phyloP scores from a whole-genome alignment of 768 basidiomycete species.

The Kwoniella newhampshirensis region DNA sequence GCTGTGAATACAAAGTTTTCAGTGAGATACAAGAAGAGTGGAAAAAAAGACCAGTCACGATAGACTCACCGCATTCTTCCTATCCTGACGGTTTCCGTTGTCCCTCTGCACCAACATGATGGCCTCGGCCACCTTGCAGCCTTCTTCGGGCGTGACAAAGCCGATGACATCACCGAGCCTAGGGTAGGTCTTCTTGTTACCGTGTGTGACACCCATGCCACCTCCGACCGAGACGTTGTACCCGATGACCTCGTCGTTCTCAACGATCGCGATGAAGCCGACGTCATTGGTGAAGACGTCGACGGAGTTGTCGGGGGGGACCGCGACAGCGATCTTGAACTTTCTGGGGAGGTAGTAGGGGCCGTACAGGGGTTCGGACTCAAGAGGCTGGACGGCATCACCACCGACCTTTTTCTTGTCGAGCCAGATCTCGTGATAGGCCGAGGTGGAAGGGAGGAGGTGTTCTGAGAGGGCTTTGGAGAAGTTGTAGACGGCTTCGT shows the following conservation, averaged over 20 bases:
- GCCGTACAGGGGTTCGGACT: constrained; percentile 85
- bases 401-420: constrained; percentile 96
- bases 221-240: constrained; percentile 95
- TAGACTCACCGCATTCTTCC: constrained; percentile 62
- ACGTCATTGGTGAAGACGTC: constrained; percentile 89
- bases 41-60: background rate
- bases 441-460: constrained; percentile 82
- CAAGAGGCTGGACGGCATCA: constrained; percentile 83
- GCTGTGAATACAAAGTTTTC: too few relatives aligned
- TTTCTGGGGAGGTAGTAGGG: constrained; percentile 92
- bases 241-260: constrained; percentile 73
- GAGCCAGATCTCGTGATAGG: constrained; percentile 98
- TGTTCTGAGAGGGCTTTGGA: constrained; percentile 78
- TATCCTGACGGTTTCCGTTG: constrained; percentile 86
- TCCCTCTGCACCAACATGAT: constrained; percentile 92
- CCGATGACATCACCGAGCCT: constrained; percentile 82
- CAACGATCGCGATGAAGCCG: constrained; percentile 91
- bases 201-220: constrained; percentile 99
- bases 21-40: background rate
- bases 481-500: constrained; percentile 78
- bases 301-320: constrained; percentile 93
- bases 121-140: constrained; percentile 80
- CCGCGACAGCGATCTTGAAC: constrained; percentile 97
- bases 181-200: constrained; percentile 98
- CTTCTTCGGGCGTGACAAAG: constrained; percentile 87